A percentile compares a stretch with the other conserved stretches of the same genome.
phyloP scores from a whole-genome alignment of 148 eudicot species.

The Amaranthus palmeri region DNA sequence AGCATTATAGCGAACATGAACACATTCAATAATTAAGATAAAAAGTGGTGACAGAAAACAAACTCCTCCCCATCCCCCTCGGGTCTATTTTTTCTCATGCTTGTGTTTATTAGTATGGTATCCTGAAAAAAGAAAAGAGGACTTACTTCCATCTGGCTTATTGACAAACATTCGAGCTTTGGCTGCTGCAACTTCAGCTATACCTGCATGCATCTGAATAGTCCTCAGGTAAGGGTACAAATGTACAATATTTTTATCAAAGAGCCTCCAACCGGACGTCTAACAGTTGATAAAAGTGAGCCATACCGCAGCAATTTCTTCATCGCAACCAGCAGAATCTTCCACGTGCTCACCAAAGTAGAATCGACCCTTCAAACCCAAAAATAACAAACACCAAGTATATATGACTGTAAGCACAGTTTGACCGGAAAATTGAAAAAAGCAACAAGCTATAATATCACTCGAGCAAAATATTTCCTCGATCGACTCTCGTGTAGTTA shows the following conservation, averaged over 20 bases:
- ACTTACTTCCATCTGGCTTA: conserved; percentile 97
- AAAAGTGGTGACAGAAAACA: background rate
- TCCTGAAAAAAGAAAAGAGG: background rate
- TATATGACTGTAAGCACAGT: background rate
- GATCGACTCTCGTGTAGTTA: background rate
- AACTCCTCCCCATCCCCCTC: background rate
- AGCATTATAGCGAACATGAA: too few species aligned
- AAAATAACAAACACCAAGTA: conserved; percentile 5
- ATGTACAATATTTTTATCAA: background rate
- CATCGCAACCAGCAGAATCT: conserved; percentile 69
- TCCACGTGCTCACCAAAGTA: conserved; percentile 74
- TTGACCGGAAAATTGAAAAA: conserved; percentile 2
- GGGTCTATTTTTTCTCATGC: background rate
- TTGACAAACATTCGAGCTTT: conserved; percentile 90
- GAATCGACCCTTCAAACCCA: conserved; percentile 69
- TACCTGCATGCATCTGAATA: conserved; percentile 81
- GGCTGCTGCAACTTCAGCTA: conserved; percentile 96
- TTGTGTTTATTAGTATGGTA: background rate
- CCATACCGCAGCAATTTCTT: conserved; percentile 56
- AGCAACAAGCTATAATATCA: background rate
- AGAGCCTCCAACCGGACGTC: background rate
- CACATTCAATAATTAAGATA: too few species aligned
- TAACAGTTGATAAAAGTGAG: background rate
- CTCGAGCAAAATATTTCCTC: background rate
- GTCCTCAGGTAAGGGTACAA: conserved; percentile 14